Percentiles rank a stretch among this genome's conserved stretches.
Evolutionary conservation across 164 flowering plant genomes (phyloP).

Genomic region (Santalum album): DNA sequence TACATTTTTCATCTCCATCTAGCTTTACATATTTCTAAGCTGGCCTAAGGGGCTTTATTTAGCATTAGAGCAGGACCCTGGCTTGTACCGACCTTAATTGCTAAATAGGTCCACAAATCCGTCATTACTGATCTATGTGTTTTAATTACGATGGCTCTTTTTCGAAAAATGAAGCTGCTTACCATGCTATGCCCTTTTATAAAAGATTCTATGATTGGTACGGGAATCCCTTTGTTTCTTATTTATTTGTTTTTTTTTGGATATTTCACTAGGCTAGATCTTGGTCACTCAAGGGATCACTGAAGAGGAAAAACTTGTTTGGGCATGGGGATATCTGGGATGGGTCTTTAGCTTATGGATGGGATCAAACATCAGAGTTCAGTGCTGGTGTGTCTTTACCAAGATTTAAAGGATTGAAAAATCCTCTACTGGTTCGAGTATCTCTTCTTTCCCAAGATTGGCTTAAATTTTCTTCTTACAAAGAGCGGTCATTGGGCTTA

Average conservation of each 20-base stretch:
- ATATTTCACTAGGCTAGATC: conserved; percentile 55
- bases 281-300: conserved; percentile 74
- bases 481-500: conserved; percentile 64
- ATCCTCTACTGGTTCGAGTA: conserved; percentile 58
- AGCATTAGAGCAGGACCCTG: no score
- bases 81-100: no score
- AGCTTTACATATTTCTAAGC: no score
- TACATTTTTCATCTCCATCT: no score
- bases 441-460: conserved; percentile 82
- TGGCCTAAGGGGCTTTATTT: no score
- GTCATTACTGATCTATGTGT: no score
- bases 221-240: no score
- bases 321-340: conserved; percentile 96
- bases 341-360: conserved; percentile 70
- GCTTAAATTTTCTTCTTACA: conserved; percentile 83
- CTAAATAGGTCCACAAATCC: no score
- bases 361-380: conserved; percentile 69
- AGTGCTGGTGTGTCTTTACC: conserved; percentile 77
- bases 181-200: no score
- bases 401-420: conserved; percentile 41
- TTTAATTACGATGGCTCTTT: no score
- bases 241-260: not conserved
- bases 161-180: no score
- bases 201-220: no score
- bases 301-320: conserved; percentile 68